Conservation (phyloP, 2,329 filamentous ascomycete species). For the Colletotrichum orbiculare region DNA sequence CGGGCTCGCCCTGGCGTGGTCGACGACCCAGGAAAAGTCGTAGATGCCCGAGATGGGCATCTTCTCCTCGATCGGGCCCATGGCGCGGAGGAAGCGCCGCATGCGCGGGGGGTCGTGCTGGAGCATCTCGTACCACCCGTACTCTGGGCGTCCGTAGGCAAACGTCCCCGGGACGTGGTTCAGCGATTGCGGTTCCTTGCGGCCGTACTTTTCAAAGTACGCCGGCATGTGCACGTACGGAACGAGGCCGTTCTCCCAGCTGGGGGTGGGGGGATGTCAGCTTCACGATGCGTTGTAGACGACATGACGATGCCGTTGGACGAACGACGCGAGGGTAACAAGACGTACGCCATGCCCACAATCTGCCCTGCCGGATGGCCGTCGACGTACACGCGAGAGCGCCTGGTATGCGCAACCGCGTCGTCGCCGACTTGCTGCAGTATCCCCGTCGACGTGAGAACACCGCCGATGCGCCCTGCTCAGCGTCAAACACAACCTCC, state of each 20-base stretch:
- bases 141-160: conserved; percentile 42
- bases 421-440: conserved; percentile 30
- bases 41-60: conserved; percentile 45
- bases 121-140: conserved; percentile 48
- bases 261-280: neutral
- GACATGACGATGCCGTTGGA: neutral
- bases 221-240: conserved; percentile 41
- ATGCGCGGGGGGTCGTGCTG: conserved; percentile 41
- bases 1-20: conserved; percentile 6
- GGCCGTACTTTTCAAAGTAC: conserved; percentile 48
- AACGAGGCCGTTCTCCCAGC: conserved; percentile 31
- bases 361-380: conserved; percentile 26
- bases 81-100: conserved; percentile 44
- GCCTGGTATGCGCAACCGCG: conserved; percentile 31
- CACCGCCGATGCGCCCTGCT: conserved; percentile 20
- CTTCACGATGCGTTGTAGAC: neutral
- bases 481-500: neutral
- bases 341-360: conserved; percentile 27
- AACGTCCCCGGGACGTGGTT: conserved; percentile 44
- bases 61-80: conserved; percentile 42
- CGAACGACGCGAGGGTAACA: neutral
- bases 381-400: conserved; percentile 26
- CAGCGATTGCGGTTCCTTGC: conserved; percentile 44
- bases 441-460: conserved; percentile 27
- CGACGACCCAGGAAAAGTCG: conserved; percentile 45